Evolutionary conservation across 2,329 filamentous ascomycete genomes (phyloP).

Genomic region (Clathrospora elynae): DNA sequence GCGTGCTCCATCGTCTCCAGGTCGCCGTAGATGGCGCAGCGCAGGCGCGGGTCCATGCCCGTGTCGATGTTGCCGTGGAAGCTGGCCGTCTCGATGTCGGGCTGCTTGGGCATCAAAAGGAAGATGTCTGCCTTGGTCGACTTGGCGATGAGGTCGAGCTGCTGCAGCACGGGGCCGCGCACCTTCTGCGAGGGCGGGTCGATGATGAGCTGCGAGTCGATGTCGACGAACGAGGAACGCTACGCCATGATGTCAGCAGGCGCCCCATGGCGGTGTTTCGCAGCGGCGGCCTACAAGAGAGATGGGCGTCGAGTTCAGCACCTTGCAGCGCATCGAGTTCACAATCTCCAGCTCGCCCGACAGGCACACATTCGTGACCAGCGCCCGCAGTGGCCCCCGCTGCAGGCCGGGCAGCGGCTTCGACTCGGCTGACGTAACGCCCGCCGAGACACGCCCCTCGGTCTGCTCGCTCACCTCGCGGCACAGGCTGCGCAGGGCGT

Average conservation of each 20-base stretch:
- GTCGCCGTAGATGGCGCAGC: conserved; percentile 93
- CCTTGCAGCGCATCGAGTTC: conserved; percentile 84
- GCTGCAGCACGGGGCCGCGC: conserved; percentile 76
- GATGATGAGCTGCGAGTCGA: conserved; percentile 88
- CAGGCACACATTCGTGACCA: conserved; percentile 83
- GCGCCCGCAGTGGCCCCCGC: conserved; percentile 55
- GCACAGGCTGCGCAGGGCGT: conserved; percentile 78
- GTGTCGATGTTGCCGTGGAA: conserved; percentile 75
- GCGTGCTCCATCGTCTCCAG: conserved; percentile 95
- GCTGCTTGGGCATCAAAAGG: conserved; percentile 85
- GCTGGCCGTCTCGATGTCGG: conserved; percentile 77
- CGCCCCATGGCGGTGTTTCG: conserved; percentile 18
- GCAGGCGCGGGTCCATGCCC: conserved; percentile 83
- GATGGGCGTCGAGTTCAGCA: conserved; percentile 90
- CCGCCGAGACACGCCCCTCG: conserved; percentile 73
- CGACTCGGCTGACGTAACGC: conserved; percentile 80
- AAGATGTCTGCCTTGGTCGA: conserved; percentile 98
- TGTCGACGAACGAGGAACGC: conserved; percentile 91
- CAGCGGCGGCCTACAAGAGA: conserved; percentile 71
- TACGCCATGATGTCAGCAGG: conserved; percentile 51
- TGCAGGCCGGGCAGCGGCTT: conserved; percentile 62
- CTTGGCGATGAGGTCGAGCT: conserved; percentile 82
- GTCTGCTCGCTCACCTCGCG: conserved; percentile 73
- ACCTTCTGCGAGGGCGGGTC: conserved; percentile 71
- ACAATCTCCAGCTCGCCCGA: conserved; percentile 87